Percentiles rank a stretch among this genome's conserved stretches.
These are phyloP conservation scores for Verticillium zaregamsianum DNA, from an alignment of 2,329 filamentous ascomycete species.

Conservation along the genomic window DNA sequence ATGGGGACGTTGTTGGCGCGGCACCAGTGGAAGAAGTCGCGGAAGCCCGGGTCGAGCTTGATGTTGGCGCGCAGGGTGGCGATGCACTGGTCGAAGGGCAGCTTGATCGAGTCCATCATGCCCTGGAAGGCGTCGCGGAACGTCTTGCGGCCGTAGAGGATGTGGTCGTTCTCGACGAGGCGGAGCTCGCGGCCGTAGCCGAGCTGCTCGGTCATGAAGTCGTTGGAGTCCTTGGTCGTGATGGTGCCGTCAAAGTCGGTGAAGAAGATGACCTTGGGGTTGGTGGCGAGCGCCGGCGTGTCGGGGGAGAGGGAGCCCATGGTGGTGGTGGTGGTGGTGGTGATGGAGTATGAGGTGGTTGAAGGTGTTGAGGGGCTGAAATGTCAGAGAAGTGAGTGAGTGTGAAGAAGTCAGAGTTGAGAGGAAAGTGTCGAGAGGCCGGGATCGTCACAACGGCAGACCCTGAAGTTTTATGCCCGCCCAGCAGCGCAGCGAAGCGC, in stretches of 20 bases:
- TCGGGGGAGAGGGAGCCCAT: conserved; percentile 39
- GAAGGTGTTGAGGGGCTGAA: no score
- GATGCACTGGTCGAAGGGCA: conserved; percentile 79
- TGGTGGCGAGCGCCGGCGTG: conserved; percentile 57
- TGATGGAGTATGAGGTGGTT: neutral
- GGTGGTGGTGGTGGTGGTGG: conserved; percentile 13
- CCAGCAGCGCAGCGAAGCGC: neutral
- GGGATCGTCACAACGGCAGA: neutral
- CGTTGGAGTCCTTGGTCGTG: conserved; percentile 66
- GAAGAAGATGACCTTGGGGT: conserved; percentile 94
- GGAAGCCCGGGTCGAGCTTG: conserved; percentile 83
- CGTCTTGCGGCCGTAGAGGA: conserved; percentile 64
- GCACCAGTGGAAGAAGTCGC: conserved; percentile 82
- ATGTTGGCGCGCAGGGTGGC: conserved; percentile 75
- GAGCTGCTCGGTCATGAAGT: conserved; percentile 82
- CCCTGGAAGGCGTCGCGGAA: conserved; percentile 86
- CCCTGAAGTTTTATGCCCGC: neutral
- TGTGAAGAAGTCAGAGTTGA: neutral
- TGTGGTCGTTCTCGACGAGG: conserved; percentile 68
- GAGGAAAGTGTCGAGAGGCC: neutral
- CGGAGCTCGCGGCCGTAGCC: conserved; percentile 75
- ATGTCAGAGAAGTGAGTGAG: neutral
- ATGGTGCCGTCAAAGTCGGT: conserved; percentile 98
- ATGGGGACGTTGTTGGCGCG: conserved; percentile 81
- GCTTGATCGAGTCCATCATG: conserved; percentile 85